Conservation (phyloP, 1,284 basidiomycete species). For the Rhodotorula sp. region DNA sequence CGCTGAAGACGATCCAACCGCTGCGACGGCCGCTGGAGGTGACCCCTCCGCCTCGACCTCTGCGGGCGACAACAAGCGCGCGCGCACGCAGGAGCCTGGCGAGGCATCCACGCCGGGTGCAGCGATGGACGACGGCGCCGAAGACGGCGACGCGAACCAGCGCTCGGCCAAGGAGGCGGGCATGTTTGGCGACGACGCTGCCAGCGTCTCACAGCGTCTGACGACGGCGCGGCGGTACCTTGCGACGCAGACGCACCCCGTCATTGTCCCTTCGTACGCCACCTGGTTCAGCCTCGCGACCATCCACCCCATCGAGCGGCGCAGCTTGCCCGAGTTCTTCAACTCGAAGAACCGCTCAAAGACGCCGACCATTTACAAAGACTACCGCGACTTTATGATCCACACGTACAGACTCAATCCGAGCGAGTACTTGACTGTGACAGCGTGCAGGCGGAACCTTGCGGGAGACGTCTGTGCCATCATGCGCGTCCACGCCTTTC, state of each 20-base stretch:
- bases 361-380: conserved; percentile 96
- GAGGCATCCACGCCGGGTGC: background rate
- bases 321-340: conserved; percentile 97
- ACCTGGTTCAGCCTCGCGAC: conserved; percentile 97
- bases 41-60: conserved; percentile 1
- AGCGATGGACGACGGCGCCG: background rate
- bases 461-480: conserved; percentile 98
- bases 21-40: background rate
- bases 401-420: conserved; percentile 96
- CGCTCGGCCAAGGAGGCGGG: conserved; percentile 11
- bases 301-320: conserved; percentile 87
- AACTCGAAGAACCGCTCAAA: conserved; percentile 92
- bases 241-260: conserved; percentile 85
- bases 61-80: conserved; percentile 1
- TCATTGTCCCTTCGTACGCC: conserved; percentile 95
- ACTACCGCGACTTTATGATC: conserved; percentile 99
- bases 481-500: conserved; percentile 97
- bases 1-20: background rate
- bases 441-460: conserved; percentile 90
- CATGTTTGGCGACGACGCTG: conserved; percentile 11
- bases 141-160: conserved; percentile 18
- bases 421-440: conserved; percentile 94
- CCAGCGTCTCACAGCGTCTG: conserved; percentile 21
- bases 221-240: conserved; percentile 77
- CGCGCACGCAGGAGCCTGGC: background rate